Conservation (phyloP, 2,329 filamentous ascomycete species). For the Fusarium praegraminearum region DNA sequence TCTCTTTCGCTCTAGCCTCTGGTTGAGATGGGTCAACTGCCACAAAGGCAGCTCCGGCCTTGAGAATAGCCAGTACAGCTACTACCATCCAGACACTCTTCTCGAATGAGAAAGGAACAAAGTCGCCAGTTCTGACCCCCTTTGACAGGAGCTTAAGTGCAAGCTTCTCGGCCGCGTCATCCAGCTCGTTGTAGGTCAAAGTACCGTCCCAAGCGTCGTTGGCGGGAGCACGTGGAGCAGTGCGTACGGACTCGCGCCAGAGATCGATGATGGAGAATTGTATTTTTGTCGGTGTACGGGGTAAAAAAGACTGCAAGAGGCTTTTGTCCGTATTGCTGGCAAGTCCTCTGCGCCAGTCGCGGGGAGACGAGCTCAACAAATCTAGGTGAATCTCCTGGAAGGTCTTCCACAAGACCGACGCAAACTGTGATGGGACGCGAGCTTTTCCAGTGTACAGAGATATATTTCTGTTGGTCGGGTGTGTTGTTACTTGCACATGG, state of each 20-base stretch:
- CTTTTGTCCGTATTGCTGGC: neutral
- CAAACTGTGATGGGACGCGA: neutral
- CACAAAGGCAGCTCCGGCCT: conserved; percentile 4
- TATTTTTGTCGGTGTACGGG: neutral
- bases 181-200: conserved; percentile 1
- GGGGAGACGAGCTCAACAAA: neutral
- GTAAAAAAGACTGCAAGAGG: neutral
- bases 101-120: conserved; percentile 6
- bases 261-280: neutral
- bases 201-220: conserved; percentile 1
- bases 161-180: neutral
- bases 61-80: neutral
- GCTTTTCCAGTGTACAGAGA: neutral
- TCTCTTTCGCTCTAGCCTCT: neutral
- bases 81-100: conserved; percentile 4
- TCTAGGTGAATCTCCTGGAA: neutral
- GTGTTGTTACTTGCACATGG: neutral
- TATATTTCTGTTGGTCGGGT: neutral
- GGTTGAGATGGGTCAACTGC: neutral
- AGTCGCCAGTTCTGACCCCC: neutral
- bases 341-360: neutral
- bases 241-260: conserved; percentile 3
- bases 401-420: neutral
- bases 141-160: neutral
- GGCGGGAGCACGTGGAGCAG: neutral